A percentile compares a stretch with the other conserved stretches of the same genome.
Conservation (phyloP, 106 monocot genomes). For the Allium fistulosum region DNA sequence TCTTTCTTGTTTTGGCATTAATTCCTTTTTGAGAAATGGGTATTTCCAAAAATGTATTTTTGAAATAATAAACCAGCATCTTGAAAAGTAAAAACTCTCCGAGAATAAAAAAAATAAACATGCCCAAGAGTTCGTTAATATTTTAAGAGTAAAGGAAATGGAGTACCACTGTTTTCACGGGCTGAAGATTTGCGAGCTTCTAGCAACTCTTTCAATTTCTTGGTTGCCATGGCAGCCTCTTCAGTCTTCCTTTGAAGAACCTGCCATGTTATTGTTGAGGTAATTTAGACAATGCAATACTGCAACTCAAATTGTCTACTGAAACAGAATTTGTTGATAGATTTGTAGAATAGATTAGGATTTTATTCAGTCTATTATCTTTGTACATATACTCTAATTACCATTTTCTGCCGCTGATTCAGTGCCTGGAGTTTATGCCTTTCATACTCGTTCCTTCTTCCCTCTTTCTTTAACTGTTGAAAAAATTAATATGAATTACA, state of each 20-base stretch:
- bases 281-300: not conserved
- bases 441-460: constrained; percentile 92
- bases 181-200: constrained; percentile 76
- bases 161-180: constrained; percentile 55
- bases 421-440: constrained; percentile 90
- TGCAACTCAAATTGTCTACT: not conserved
- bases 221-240: constrained; percentile 97
- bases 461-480: constrained; percentile 82
- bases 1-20: too few species aligned
- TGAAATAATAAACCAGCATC: too few species aligned
- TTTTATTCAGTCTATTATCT: not conserved
- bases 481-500: constrained; percentile 8
- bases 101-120: too few species aligned
- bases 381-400: constrained; percentile 9
- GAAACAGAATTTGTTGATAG: too few species aligned
- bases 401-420: constrained; percentile 95
- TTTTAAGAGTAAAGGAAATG: too few species aligned
- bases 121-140: too few species aligned
- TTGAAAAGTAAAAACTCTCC: not conserved
- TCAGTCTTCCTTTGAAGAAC: constrained; percentile 97
- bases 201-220: constrained; percentile 84
- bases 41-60: too few species aligned
- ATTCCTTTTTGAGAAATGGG: too few species aligned
- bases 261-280: constrained; percentile 23
- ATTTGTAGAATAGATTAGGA: too few species aligned